Evolutionary conservation across 1,284 basidiomycete species (phyloP), one percentile per base, ranked within the genome.

Genomic region (Abortiporus biennis): DNA sequence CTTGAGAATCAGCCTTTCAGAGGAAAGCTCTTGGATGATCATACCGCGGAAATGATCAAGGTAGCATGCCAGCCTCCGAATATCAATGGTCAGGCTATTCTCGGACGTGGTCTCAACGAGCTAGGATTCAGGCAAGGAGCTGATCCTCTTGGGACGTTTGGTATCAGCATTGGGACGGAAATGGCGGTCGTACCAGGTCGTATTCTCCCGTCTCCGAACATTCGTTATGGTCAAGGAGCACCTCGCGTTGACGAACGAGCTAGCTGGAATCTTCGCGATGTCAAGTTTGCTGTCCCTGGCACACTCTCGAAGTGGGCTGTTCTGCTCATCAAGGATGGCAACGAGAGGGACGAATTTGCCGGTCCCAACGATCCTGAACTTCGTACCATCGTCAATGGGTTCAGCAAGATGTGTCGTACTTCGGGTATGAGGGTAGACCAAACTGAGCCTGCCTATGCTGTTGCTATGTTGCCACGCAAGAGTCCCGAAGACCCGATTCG

Each of bases 181-280:
- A 87, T 89, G 84, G 69, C 80, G 1, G 72, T 84, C 19, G 79
- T 88, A 4, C 84, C 85, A 0, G 85, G 78, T 2, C 76, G 85
- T 24, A 72, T 86, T 45, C 70, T 88, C 1, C 61, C 69, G 3
- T 57, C 76, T 8, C 85, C 85, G 0, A 63, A 60, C 3, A 65
- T 88, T 43, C 64, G 71, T 35, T 88, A 88, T 53, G 68, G 64
- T 0, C 54, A 60, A 38, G 68, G 71, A 13, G 53, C 60, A 1
- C 71, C 75, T 1, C 40, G 45, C 0, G 69, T 83, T 22, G 73
- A 82, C 44, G 73, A 74, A 1, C 67, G 69, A 27, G 85, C 82
- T 0, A 77, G 77, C 53, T 89, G 85, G 85, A 88, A 88, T 51
- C 54, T 88, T 40, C 64, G 69, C 17, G 61, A 66, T 38, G 74